A percentile compares a stretch with the other conserved stretches of the same genome.
These are phyloP conservation scores for Lactifluus piperatus DNA, from an alignment of 768 basidiomycete species.

Conservation along the genomic window DNA sequence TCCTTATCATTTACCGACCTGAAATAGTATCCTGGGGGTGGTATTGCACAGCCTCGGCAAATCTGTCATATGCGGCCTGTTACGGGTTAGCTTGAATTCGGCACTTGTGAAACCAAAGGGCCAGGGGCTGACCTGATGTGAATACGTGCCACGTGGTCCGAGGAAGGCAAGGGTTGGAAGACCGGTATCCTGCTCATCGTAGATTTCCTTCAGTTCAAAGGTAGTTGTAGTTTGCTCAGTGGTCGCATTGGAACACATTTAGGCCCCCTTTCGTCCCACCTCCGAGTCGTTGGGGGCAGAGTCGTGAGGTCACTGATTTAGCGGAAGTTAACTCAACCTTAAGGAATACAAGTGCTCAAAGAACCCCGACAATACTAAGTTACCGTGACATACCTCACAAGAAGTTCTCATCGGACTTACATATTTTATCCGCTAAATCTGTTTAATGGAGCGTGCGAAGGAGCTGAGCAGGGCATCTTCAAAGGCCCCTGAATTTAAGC, in stretches of 20 bases:
- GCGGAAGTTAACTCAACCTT: not conserved
- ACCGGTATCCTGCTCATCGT: not conserved
- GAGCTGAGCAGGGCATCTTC: too few relatives aligned
- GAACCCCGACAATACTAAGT: too few relatives aligned
- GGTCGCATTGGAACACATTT: not conserved
- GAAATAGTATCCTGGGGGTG: conserved; percentile 8
- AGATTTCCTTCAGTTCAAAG: not conserved
- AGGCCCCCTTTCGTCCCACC: not conserved
- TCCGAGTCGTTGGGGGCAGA: too few relatives aligned
- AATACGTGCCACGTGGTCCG: conserved; percentile 64
- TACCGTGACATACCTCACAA: not conserved
- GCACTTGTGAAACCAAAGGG: conserved; percentile 21
- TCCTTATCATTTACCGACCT: conserved; percentile 19
- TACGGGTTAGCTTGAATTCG: not conserved
- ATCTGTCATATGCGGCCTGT: conserved; percentile 41
- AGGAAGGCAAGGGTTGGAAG: conserved; percentile 40
- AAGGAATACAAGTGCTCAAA: not conserved
- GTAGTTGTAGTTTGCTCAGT: not conserved
- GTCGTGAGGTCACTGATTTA: not conserved
- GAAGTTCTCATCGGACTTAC: not conserved
- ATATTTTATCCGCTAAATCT: too few relatives aligned
- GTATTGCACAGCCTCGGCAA: conserved; percentile 39
- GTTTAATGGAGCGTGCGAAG: too few relatives aligned
- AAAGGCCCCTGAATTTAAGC: too few relatives aligned
- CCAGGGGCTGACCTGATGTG: conserved; percentile 43